Percentiles rank a stretch among this genome's conserved stretches.
Conservation (phyloP, 2,329 filamentous ascomycete species). For the Amphichorda felina region DNA sequence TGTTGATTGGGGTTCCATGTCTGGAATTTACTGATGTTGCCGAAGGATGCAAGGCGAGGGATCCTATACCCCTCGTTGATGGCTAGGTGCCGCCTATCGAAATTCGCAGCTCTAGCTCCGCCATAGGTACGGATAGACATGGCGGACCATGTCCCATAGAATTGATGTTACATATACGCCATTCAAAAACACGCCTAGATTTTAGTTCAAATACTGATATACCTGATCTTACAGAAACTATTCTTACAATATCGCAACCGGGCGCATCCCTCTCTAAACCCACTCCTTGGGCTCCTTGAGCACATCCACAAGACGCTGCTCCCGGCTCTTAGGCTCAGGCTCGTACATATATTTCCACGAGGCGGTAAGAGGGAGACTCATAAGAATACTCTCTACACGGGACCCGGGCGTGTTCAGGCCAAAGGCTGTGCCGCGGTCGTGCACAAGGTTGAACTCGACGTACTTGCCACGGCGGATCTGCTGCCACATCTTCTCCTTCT, state of each 20-base stretch:
- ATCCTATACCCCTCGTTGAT: too few relatives aligned
- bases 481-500: conserved; percentile 89
- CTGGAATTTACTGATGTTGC: not conserved
- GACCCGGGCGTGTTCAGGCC: conserved; percentile 87
- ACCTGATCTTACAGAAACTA: too few relatives aligned
- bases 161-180: too few relatives aligned
- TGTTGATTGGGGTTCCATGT: not conserved
- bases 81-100: not conserved
- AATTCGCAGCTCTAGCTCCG: too few relatives aligned
- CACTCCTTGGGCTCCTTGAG: conserved; percentile 54
- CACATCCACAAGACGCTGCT: conserved; percentile 70
- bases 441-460: conserved; percentile 96
- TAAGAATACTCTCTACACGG: conserved; percentile 89
- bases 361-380: conserved; percentile 90
- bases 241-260: too few relatives aligned
- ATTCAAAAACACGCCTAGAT: too few relatives aligned
- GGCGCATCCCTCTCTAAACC: too few relatives aligned
- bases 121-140: too few relatives aligned
- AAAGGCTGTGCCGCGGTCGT: conserved; percentile 91
- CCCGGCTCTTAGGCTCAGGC: conserved; percentile 60
- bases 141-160: too few relatives aligned
- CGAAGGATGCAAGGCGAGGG: too few relatives aligned
- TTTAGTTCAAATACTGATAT: too few relatives aligned
- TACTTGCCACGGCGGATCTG: conserved; percentile 89
- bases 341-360: conserved; percentile 95